These are phyloP conservation scores for Neurospora tetrasperma DNA, from an alignment of 495 filamentous ascomycete species.

Conservation along the genomic window DNA sequence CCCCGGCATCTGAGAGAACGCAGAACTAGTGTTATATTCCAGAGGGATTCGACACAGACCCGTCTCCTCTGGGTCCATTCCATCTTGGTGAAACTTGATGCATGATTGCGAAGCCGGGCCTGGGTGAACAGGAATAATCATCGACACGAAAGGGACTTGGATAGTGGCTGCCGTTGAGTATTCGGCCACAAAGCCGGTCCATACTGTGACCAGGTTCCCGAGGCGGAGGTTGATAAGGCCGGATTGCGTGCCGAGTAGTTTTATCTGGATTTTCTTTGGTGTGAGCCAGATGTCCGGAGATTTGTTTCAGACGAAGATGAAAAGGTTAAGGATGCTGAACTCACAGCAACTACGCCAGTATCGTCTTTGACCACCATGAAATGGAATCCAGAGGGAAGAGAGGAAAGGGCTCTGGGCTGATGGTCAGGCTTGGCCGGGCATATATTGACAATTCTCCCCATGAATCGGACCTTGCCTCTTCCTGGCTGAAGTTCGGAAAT, in stretches of 20 bases:
- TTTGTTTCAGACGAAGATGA: neutral
- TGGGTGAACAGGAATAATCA: constrained; percentile 17
- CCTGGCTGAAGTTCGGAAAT: constrained; percentile 46
- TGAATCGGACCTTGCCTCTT: constrained; percentile 40
- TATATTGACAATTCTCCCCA: constrained; percentile 51
- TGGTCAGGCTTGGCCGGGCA: constrained; percentile 30
- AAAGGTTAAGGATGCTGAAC: neutral
- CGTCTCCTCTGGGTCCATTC: constrained; percentile 22
- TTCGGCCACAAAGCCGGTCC: constrained; percentile 30
- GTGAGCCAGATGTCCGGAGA: neutral
- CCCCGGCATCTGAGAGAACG: constrained; percentile 27
- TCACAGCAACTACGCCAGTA: constrained; percentile 45
- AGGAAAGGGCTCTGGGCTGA: constrained; percentile 10
- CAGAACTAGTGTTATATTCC: constrained; percentile 21
- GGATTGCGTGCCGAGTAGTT: constrained; percentile 25
- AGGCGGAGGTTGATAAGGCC: constrained; percentile 26
- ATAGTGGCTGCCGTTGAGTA: neutral
- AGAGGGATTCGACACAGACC: constrained; percentile 37
- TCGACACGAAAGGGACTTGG: constrained; percentile 6
- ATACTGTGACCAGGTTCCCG: constrained; percentile 33
- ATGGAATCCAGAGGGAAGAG: constrained; percentile 34
- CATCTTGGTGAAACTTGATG: constrained; percentile 40
- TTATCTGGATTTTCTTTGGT: constrained; percentile 24
- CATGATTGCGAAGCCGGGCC: constrained; percentile 25
- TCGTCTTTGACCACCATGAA: constrained; percentile 49